Conservation (phyloP, 73 alveolate genomes). For the Blepharisma japonicum region DNA sequence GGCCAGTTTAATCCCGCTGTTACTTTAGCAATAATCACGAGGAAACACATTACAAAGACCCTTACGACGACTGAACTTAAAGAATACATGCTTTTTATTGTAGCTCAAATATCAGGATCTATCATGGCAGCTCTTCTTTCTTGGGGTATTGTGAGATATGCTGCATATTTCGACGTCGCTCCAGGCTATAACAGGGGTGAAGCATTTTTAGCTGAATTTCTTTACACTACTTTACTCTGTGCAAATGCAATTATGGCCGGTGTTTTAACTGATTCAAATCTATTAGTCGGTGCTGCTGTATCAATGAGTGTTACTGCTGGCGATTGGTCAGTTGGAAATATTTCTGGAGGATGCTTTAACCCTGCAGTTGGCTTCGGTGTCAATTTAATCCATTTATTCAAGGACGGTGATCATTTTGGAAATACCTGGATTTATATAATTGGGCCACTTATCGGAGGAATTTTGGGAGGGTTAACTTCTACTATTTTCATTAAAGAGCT, state of each 20-base stretch:
- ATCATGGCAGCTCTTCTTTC: neutral
- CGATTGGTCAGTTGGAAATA: constrained; percentile 13
- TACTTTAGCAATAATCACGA: neutral
- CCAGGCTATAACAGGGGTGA: neutral
- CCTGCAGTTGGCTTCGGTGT: constrained; percentile 25
- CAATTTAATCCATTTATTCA: neutral
- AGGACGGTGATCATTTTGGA: neutral
- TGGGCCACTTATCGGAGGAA: constrained; percentile 14
- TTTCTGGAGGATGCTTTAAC: constrained; percentile 8
- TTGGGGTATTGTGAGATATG: neutral
- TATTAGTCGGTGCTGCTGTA: neutral
- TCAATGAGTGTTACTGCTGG: constrained; percentile 10
- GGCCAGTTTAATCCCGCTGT: constrained; percentile 27
- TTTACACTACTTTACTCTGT: constrained; percentile 7
- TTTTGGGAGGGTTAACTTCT: neutral
- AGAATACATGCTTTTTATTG: neutral
- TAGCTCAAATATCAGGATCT: neutral
- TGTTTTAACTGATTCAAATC: neutral
- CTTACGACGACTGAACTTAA: neutral
- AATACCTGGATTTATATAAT: constrained; percentile 22
- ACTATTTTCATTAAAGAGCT: neutral
- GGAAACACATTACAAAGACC: neutral
- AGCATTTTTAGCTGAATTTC: constrained; percentile 13
- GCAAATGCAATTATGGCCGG: neutral
- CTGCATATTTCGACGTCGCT: neutral